A percentile compares a stretch with the other conserved stretches of the same genome.
Evolutionary conservation across 2,329 filamentous ascomycete species (phyloP).

Genomic region (Plenodomus lindquistii): DNA sequence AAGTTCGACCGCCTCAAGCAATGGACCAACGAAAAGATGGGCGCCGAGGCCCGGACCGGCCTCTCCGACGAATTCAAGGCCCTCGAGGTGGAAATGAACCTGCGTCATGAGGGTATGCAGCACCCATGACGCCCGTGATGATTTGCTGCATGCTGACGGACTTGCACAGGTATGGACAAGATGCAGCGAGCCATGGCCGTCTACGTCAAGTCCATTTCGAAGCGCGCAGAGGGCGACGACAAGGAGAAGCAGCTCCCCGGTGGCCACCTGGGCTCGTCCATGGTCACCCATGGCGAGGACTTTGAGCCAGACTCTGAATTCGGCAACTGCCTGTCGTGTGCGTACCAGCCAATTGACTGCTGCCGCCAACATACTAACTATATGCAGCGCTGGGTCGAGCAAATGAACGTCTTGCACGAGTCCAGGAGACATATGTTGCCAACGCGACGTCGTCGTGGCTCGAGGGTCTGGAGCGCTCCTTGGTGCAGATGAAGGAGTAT

Average conservation of each 20-base stretch:
- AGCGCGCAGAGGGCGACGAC: slow-evolving; percentile 82
- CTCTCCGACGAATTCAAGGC: slow-evolving; percentile 90
- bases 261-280: slow-evolving; percentile 77
- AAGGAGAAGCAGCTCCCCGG: slow-evolving; percentile 84
- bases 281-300: slow-evolving; percentile 89
- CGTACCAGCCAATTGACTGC: slow-evolving; percentile 31
- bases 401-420: slow-evolving; percentile 82
- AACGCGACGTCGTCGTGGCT: slow-evolving; percentile 83
- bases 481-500: slow-evolving; percentile 97
- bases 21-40: slow-evolving; percentile 98
- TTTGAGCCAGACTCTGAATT: slow-evolving; percentile 91
- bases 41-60: slow-evolving; percentile 82
- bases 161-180: slow-evolving; percentile 75
- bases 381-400: slow-evolving; percentile 72
- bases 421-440: slow-evolving; percentile 81
- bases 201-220: slow-evolving; percentile 87
- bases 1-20: slow-evolving; percentile 95
- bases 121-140: background rate
- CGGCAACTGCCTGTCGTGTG: slow-evolving; percentile 79
- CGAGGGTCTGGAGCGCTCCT: slow-evolving; percentile 84
- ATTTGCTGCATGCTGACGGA: slow-evolving; percentile 10
- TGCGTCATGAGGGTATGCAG: slow-evolving; percentile 78
- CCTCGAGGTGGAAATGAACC: slow-evolving; percentile 85
- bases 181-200: slow-evolving; percentile 82
- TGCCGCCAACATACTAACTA: slow-evolving; percentile 17